phyloP scores from a whole-genome alignment of 768 basidiomycete genomes.

The Polyporus arcularius region DNA sequence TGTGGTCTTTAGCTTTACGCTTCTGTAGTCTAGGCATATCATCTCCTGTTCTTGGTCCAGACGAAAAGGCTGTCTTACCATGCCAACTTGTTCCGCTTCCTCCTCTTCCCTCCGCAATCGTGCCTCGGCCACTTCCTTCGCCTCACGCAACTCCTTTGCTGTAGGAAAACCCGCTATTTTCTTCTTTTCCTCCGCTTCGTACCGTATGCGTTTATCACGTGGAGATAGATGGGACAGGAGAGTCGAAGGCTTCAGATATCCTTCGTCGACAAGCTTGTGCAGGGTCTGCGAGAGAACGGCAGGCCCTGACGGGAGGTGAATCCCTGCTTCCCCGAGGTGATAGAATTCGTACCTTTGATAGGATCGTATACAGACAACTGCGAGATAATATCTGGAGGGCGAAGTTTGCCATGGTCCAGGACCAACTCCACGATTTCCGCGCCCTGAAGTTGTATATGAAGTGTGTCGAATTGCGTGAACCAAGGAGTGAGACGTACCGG shows the following conservation, averaged over 20 bases:
- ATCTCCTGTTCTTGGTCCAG: neutral
- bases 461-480: neutral
- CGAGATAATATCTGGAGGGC: conserved; percentile 67
- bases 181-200: conserved; percentile 75
- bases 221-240: conserved; percentile 77
- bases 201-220: conserved; percentile 76
- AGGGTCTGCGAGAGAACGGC: conserved; percentile 59
- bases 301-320: conserved; percentile 24
- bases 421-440: conserved; percentile 75
- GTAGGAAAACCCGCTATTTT: conserved; percentile 79
- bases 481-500: conserved; percentile 49
- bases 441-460: conserved; percentile 46
- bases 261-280: conserved; percentile 66
- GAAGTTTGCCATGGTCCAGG: conserved; percentile 85
- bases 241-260: conserved; percentile 83
- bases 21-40: conserved; percentile 47
- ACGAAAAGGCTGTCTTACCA: conserved; percentile 48
- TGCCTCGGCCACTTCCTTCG: conserved; percentile 64
- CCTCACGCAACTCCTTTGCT: conserved; percentile 74
- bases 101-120: conserved; percentile 70
- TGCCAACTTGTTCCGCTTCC: conserved; percentile 69
- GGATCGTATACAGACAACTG: conserved; percentile 50
- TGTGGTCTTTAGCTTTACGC: conserved; percentile 56
- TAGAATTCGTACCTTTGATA: conserved; percentile 28
- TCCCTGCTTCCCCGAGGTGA: neutral